Percentiles rank a stretch among this genome's conserved stretches.
phyloP scores from a whole-genome alignment of 2,329 filamentous ascomycete genomes.

The Rosellinia necatrix region DNA sequence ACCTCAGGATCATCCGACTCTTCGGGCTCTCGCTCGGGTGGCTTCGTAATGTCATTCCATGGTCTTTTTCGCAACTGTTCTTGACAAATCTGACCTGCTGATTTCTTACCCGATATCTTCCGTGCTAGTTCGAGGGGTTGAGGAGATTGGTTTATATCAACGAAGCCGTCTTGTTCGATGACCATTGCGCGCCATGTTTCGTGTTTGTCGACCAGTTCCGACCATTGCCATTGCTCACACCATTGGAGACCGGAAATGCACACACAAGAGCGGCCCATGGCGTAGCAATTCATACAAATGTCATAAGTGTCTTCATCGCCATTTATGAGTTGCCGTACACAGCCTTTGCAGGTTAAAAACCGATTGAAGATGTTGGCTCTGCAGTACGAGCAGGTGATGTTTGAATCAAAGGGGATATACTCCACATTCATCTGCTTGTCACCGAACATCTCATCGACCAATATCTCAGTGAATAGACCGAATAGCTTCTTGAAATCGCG shows the following conservation, averaged over 20 bases:
- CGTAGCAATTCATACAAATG: conserved; percentile 97
- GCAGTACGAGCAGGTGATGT: conserved; percentile 95
- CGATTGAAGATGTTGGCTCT: conserved; percentile 96
- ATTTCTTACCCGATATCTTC: conserved; percentile 71
- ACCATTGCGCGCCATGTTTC: conserved; percentile 83
- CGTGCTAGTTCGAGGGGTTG: conserved; percentile 72
- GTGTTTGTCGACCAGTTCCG: conserved; percentile 75
- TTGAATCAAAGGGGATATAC: conserved; percentile 81
- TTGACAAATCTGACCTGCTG: conserved; percentile 91
- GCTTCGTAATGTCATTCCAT: conserved; percentile 79
- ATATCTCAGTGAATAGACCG: conserved; percentile 73
- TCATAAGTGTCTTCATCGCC: conserved; percentile 87
- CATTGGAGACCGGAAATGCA: conserved; percentile 86
- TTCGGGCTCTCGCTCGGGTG: conserved; percentile 43
- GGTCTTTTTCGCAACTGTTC: conserved; percentile 80
- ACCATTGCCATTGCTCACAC: conserved; percentile 93
- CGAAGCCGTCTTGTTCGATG: conserved; percentile 71
- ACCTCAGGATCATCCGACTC: conserved; percentile 55
- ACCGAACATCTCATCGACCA: conserved; percentile 86
- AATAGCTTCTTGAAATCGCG: conserved; percentile 85
- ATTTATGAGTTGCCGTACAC: conserved; percentile 67
- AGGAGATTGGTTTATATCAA: conserved; percentile 69
- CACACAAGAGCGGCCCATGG: conserved; percentile 91
- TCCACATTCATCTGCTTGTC: conserved; percentile 74
- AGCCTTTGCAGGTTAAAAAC: conserved; percentile 89